Percentiles rank a stretch among this genome's conserved stretches.
phyloP scores from a whole-genome alignment of 179 eudicot species.

The Monotropa hypopitys region DNA sequence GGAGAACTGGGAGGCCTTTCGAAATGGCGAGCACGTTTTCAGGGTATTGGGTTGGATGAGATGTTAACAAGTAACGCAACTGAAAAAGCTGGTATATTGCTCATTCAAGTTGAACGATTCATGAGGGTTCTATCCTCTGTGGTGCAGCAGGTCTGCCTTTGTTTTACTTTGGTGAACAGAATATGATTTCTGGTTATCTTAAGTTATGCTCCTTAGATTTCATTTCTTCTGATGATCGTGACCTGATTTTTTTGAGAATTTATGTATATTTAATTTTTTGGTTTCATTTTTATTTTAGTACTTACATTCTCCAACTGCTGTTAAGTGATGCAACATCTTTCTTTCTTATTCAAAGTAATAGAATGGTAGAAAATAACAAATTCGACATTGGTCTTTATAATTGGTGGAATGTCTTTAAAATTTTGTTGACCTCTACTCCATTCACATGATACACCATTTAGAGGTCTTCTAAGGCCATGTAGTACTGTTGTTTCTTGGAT shows the following conservation, averaged over 20 bases:
- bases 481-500: background rate
- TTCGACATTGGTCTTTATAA: background rate
- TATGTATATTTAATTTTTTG: background rate
- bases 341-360: background rate
- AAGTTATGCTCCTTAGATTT: background rate
- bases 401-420: background rate
- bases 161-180: background rate
- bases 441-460: background rate
- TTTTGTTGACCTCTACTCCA: background rate
- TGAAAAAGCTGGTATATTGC: constrained; percentile 80
- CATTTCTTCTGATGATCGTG: background rate
- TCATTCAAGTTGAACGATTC: constrained; percentile 70
- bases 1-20: constrained; percentile 96
- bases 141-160: constrained; percentile 54
- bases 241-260: background rate
- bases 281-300: background rate
- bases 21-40: constrained; percentile 90
- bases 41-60: constrained; percentile 74
- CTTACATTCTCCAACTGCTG: background rate
- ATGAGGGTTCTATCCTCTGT: constrained; percentile 74
- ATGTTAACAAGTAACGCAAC: constrained; percentile 57
- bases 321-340: background rate
- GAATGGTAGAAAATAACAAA: background rate
- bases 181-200: background rate
- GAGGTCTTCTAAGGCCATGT: background rate